Evolutionary conservation across 108 stramenopile species (phyloP).

Genomic region (Conticribra guillardii): DNA sequence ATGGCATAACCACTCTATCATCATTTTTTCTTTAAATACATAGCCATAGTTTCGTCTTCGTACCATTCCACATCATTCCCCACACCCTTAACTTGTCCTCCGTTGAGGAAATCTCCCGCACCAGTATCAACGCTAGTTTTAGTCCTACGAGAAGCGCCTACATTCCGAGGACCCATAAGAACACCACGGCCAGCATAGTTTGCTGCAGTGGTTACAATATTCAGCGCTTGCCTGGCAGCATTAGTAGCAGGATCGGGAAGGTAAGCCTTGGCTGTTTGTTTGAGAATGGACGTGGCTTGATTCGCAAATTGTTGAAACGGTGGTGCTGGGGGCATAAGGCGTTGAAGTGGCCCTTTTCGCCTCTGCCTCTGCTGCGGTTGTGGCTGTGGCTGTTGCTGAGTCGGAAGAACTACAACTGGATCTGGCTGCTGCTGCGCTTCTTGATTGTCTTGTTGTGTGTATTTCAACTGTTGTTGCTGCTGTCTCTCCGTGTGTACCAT

Average conservation of each 20-base stretch:
- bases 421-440: slow-evolving; percentile 1
- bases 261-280: slow-evolving; percentile 25
- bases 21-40: slow-evolving; percentile 45
- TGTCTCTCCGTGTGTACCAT: neutral
- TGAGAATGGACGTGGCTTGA: slow-evolving; percentile 10
- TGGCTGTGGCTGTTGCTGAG: neutral
- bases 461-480: neutral
- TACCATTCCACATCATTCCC: slow-evolving; percentile 58
- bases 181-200: neutral
- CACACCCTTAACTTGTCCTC: slow-evolving; percentile 20
- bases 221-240: slow-evolving; percentile 15
- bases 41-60: slow-evolving; percentile 77
- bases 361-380: neutral
- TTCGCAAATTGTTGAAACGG: slow-evolving; percentile 16
- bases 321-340: neutral
- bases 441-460: neutral
- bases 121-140: too few species aligned
- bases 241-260: slow-evolving; percentile 15
- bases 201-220: neutral
- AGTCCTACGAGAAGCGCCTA: too few species aligned
- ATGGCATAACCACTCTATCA: too few species aligned
- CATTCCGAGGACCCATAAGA: too few species aligned
- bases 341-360: slow-evolving; percentile 1
- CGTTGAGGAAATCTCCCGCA: too few species aligned
- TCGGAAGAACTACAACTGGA: neutral